Evolutionary conservation across 2,329 filamentous ascomycete species (phyloP).

Genomic region (Sordariomycetes sp.): DNA sequence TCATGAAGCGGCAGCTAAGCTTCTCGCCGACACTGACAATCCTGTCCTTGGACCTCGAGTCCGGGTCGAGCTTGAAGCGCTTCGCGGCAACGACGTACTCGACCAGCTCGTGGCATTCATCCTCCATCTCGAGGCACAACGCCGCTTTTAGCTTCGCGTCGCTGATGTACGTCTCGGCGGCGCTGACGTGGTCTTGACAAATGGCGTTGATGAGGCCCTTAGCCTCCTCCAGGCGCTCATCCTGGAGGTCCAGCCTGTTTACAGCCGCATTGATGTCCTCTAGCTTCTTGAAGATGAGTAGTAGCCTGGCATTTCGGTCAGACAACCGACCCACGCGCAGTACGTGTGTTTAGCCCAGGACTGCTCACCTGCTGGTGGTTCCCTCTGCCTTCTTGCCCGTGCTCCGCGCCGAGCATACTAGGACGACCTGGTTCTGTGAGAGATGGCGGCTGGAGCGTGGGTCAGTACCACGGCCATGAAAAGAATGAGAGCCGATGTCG

Average conservation of each 20-base stretch:
- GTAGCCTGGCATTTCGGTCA: slow-evolving; percentile 20
- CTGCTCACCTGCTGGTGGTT: slow-evolving; percentile 79
- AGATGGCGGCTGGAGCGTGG: slow-evolving; percentile 21
- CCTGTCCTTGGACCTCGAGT: slow-evolving; percentile 67
- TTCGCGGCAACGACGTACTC: slow-evolving; percentile 57
- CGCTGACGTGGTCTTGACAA: slow-evolving; percentile 65
- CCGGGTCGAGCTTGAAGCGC: slow-evolving; percentile 61
- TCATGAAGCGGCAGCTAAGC: slow-evolving; percentile 85
- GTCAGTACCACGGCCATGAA: background rate
- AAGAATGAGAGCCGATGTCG: background rate
- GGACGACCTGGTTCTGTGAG: slow-evolving; percentile 60
- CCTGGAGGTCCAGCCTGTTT: slow-evolving; percentile 36
- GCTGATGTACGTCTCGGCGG: slow-evolving; percentile 50
- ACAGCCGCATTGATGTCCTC: slow-evolving; percentile 37
- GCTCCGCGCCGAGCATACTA: slow-evolving; percentile 92
- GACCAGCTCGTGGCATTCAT: slow-evolving; percentile 67
- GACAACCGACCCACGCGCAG: background rate
- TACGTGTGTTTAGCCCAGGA: background rate
- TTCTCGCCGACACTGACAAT: slow-evolving; percentile 95
- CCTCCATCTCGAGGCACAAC: slow-evolving; percentile 54
- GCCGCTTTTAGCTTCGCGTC: slow-evolving; percentile 40
- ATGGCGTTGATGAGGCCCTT: slow-evolving; percentile 68
- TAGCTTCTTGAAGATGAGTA: slow-evolving; percentile 47
- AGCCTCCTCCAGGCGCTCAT: slow-evolving; percentile 48
- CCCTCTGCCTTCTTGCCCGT: slow-evolving; percentile 89